Base-by-base conservation (phyloP, 495 filamentous ascomycete genomes). In the Penicillium antarcticum region DNA sequence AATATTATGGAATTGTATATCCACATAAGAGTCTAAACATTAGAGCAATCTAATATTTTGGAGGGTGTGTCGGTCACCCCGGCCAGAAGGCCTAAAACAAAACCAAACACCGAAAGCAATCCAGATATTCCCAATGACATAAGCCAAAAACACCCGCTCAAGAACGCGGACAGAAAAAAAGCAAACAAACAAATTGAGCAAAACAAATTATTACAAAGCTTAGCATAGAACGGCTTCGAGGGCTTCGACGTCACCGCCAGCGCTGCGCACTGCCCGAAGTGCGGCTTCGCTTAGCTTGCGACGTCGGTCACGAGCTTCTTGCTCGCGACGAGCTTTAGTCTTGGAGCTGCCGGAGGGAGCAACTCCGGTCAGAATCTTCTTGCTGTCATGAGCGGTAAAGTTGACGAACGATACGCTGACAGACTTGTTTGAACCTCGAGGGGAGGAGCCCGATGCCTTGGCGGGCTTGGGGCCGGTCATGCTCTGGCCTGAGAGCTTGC, bases 261-360 rank as follows among this genome's bases (percentile, higher is more conserved):
- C 88, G 29, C 86, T 89, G 52, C 80, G 69, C 12, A 96, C 83
- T 34, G 86, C 89, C 61, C 81, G 79, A 40, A 87, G 62, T 19
- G 89, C 86, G 35, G 84, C 85, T 64, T 92, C 83, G 55, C 82
- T 85, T 54, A 95, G 62, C 72, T 84, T 85, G 61, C 88, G 72
- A 57, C 87, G 80, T 69, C 83, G 83, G 64, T 97, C 94, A 40
- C 75, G 73, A 10, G 90, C 90, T 73, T 95, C 91, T 61, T 87
- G 83, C 72, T 97, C 94, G 51, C 94, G 73, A 36, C 92, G 72
- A 40, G 90, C 91, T 63, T 96, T 97, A 23, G 94, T 98, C 78
- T 97, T 97, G 43, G 83, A 87, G 57, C 84, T 89, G 32, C 94
- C 94, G 43, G 83, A 88, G 12, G 94, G 94, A 44, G 94, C 94